Evolutionary conservation across 192 early-diverging fungal genomes (phyloP), one percentile per base, ranked within the genome.

Genomic region (Coemansia sp.): DNA sequence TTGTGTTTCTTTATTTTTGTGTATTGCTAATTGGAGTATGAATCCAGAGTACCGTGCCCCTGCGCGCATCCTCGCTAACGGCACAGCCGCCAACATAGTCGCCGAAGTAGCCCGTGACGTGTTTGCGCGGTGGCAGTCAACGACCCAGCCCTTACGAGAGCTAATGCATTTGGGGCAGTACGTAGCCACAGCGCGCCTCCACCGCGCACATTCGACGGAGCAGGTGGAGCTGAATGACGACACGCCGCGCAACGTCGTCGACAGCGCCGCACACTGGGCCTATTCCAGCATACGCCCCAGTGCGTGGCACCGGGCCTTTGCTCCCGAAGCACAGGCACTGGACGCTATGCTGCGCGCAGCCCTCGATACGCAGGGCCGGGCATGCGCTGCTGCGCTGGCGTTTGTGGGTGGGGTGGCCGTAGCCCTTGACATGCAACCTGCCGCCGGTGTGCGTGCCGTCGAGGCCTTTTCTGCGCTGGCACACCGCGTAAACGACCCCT

Each of bases 31-130:
- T 6, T 37, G n/a, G n/a, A 9, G 0, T 16, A 63, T 74, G 53
- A 64, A 68, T 61, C 19, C 45, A 35, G 67, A 73, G 27, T 37
- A 53, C 11, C 54, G 67, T n/a, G 34, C 67, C 0, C 13, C 63
- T 5, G 78, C 68, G 24, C 66, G 78, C 3, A 41, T 81, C 31
- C 64, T 81, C 19, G 40, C 73, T 6, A 64, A 50, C 2, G 53
- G 70, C 66, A n/a, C 59, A 3, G 50, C 68, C 19, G 44, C 54
- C 13, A 66, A 67, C 37, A 45, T 81, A 3, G 64, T 73, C 0
- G 63, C 78, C 8, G 78, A 81, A 29, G 67, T 72, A 16, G 44
- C 70, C 9, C 59, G 63, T 14, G 78, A 81, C 56, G 17, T 61
- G 7, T 51, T 75, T 1, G 45, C 35, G 4, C 59, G 64, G 16